Evolutionary conservation across 345 rosid species (phyloP), one percentile per base, ranked within the genome.

Genomic region (Ailanthus altissimus): DNA sequence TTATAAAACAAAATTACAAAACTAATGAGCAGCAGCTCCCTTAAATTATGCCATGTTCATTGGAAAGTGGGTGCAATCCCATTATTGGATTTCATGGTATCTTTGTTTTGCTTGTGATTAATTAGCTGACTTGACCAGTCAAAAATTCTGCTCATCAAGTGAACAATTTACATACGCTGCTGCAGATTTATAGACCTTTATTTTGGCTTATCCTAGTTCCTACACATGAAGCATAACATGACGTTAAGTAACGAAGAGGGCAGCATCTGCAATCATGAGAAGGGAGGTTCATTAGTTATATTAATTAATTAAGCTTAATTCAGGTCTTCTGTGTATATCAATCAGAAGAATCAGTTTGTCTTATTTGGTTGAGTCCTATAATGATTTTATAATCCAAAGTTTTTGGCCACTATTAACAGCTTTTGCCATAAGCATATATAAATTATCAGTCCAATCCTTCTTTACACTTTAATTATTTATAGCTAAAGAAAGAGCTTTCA

Each of bases 41-140:
- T 69, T 69, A 18, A 69, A 69, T 23, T 45, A 53, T 50, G 73
- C 73, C 59, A 69, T 50, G 16, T 69, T 69, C 73, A 32, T 50
- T 69, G 73, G 60, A 50, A 32, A 32, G 38, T 32, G 38, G 38
- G 38, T 32, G 38, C 38, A 32, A 32, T 32, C 38, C 38, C 38
- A 64, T 7, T 8, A 62, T 63, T 63, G 67, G 67, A 38, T 9
- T 40, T 42, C 28, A 0, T 8, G 73, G 59, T 26, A 69, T 50
- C 59, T 69, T 69, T 69, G 56, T 16, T 28, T 49, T 18, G 59
- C 43, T 50, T 69, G 25, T 50, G 23, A 28, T 28, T 20, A 36
- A 53, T 53, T 4, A n/a, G 57, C 32, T 49, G 23, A 69, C 28
- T 69, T 13, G 72, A 69, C 45, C 36, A 20, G 58, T 69, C 18